These are phyloP conservation scores for Mycena amicta DNA, from an alignment of 768 basidiomycete genomes.

Conservation along the genomic window DNA sequence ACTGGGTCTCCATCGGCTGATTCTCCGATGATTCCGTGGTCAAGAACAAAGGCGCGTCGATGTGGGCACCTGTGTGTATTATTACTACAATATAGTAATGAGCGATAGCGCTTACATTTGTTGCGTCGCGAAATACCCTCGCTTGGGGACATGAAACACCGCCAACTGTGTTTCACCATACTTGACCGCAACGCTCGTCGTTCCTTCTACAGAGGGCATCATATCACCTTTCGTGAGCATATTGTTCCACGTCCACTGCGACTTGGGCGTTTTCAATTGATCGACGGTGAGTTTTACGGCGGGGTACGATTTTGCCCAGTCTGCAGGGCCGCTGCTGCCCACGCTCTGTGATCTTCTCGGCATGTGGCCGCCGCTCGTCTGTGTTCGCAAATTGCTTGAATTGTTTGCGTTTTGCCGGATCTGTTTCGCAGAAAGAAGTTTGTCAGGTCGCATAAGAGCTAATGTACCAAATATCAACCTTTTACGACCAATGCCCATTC, in stretches of 20 bases:
- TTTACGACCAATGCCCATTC: constrained; percentile 71
- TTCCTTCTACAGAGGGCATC: constrained; percentile 43
- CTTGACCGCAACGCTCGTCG: constrained; percentile 58
- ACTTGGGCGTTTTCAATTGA: constrained; percentile 45
- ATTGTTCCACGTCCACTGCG: constrained; percentile 58
- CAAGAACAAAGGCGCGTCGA: constrained; percentile 63
- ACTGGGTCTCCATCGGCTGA: constrained; percentile 58
- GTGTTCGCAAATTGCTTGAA: constrained; percentile 74
- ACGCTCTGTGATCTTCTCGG: constrained; percentile 60
- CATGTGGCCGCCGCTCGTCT: constrained; percentile 42
- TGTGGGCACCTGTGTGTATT: constrained; percentile 38
- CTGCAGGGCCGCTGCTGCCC: constrained; percentile 65
- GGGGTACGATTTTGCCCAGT: constrained; percentile 65
- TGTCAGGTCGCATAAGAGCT: neutral
- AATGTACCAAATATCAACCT: constrained; percentile 30
- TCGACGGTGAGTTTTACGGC: constrained; percentile 45
- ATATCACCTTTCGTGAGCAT: constrained; percentile 54
- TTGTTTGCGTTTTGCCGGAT: constrained; percentile 48
- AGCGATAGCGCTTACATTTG: constrained; percentile 44
- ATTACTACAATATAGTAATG: constrained; percentile 1
- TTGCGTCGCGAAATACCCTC: constrained; percentile 67
- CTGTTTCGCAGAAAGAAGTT: constrained; percentile 19
- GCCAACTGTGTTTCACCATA: constrained; percentile 71
- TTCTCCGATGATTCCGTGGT: constrained; percentile 70
- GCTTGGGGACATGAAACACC: constrained; percentile 62